Base-by-base conservation (phyloP, 805 yeast species). In the Candida chauliodis region DNA sequence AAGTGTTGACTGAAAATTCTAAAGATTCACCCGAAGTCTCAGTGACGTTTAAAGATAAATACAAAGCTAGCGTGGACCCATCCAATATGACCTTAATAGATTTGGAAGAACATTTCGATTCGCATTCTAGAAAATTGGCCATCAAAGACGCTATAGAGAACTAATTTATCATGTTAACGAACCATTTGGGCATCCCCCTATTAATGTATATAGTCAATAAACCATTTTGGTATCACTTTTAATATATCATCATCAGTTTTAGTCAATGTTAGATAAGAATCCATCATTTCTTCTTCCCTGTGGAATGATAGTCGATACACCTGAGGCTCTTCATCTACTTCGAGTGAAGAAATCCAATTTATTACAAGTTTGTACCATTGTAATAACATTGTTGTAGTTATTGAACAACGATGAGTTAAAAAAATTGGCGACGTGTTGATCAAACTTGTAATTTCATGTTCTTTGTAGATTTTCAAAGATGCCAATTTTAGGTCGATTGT, bases 31-130 rank as follows among this genome's bases (percentile, higher is more conserved):
- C 95, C 11, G 50, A 70, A n/a, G 75, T 90, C 14, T 71, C 79
- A 45, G 95, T 90, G 17, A 78, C 82, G 1, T 90, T 77, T 65
- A 69, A 84, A 58, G 97, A 90, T 59, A 91, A 90, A 52, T 75
- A 78, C 35, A 74, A 71, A 4, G 61, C 86, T 63, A 74, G 71
- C 37, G 78, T 78, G 5, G 85, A 88, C 55, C 95, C 96, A 8
- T 57, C 71, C 2, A 53, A 50, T 6, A 58, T 74, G 52, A 64
- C 65, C 6, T 74, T 85, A 42, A 67, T 61, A 15, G 96, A 89
- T 47, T 62, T 89, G 49, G 64, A 75, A 8, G 80, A 78, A 38
- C 59, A 71, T 43, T 78, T 91, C 47, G 95, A 90, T 56, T 71
- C 84, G 40, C 95, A 90, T 55, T 87, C 96, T 8, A 78, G 95